Evolutionary conservation across 345 rosid species (phyloP).

Genomic region (Populus euphratica): DNA sequence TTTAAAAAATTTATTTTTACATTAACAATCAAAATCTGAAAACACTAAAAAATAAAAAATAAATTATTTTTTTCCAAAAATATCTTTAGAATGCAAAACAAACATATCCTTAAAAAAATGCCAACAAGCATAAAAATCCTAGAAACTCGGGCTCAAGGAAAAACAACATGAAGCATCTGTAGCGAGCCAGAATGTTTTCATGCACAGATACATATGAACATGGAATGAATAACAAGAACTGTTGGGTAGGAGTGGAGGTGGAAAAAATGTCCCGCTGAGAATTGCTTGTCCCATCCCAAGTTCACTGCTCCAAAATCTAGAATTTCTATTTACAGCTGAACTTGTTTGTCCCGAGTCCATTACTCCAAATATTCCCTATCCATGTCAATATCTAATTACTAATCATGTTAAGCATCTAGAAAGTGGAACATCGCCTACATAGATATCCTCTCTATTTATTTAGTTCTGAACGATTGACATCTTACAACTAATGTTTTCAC

Average conservation of each 20-base stretch:
- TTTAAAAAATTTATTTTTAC: too few relatives aligned
- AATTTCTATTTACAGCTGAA: not conserved
- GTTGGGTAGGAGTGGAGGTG: not conserved
- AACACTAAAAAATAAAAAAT: too few relatives aligned
- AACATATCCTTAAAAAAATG: too few relatives aligned
- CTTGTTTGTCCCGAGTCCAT: not conserved
- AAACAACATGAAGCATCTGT: not conserved
- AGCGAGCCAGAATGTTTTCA: too few relatives aligned
- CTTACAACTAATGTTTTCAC: too few relatives aligned
- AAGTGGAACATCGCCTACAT: not conserved
- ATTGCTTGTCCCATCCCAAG: not conserved
- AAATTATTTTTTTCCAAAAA: too few relatives aligned
- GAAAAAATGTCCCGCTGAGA: not conserved
- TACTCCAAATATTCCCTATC: not conserved
- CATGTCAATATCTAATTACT: not conserved
- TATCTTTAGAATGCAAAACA: too few relatives aligned
- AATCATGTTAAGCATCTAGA: not conserved
- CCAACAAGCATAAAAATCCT: not conserved
- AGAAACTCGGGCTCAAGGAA: not conserved
- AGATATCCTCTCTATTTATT: too few relatives aligned
- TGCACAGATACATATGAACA: not conserved
- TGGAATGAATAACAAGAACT: not conserved
- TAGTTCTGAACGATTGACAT: too few relatives aligned
- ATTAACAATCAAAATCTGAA: too few relatives aligned
- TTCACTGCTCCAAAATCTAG: not conserved